phyloP scores from a whole-genome alignment of 768 basidiomycete species.

The Dictyophora rubrovolvata region DNA sequence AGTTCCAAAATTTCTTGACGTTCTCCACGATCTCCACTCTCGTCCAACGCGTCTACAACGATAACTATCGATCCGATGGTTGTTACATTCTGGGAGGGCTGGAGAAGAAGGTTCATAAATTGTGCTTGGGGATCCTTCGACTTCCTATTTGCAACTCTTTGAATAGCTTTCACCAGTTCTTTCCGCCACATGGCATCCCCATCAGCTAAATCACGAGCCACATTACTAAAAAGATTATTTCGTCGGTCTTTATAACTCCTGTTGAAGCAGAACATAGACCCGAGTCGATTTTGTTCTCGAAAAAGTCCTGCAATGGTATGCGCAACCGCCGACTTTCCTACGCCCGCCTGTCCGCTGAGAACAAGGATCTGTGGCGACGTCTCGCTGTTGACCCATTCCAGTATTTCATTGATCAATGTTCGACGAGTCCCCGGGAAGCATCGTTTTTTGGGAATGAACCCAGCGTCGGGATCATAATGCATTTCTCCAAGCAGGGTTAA shows the following conservation, averaged over 20 bases:
- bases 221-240: conserved; percentile 14
- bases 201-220: conserved; percentile 17
- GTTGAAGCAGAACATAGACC: no score
- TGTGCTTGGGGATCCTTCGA: neutral
- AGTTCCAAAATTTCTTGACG: no score
- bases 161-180: conserved; percentile 5
- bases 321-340: no score
- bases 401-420: conserved; percentile 15
- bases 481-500: no score
- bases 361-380: no score
- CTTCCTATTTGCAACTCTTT: neutral
- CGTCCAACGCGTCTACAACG: no score
- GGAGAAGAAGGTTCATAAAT: conserved; percentile 13
- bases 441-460: neutral
- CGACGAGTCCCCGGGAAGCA: conserved; percentile 14
- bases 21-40: no score
- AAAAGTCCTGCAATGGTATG: no score
- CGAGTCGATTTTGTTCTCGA: no score
- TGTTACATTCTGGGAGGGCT: neutral
- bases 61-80: conserved; percentile 16
- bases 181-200: conserved; percentile 3
- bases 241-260: no score
- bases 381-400: no score
- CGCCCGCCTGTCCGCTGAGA: no score
- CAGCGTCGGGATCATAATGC: neutral